Percentiles rank a stretch among this genome's conserved stretches.
phyloP scores from a whole-genome alignment of 129 eudicot species.

The Cynara cardunculus region DNA sequence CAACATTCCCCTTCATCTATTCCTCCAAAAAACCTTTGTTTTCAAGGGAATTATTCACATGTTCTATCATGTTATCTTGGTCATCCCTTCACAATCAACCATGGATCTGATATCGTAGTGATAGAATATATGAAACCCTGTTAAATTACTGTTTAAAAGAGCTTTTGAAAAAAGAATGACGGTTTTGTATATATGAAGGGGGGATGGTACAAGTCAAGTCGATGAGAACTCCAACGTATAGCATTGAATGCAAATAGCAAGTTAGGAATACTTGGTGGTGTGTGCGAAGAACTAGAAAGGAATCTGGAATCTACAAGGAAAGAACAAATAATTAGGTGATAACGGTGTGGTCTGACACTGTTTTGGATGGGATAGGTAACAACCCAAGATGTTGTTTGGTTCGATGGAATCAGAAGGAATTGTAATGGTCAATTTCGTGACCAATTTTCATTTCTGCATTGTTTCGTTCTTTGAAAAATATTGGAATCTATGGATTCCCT shows the following conservation, averaged over 20 bases:
- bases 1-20: slow-evolving; percentile 1
- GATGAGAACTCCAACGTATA: too few relatives aligned
- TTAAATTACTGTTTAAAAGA: neutral
- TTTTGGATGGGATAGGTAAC: too few relatives aligned
- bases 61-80: slow-evolving; percentile 21
- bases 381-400: neutral
- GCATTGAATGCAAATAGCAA: too few relatives aligned
- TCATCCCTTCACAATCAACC: neutral
- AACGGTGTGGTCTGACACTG: too few relatives aligned
- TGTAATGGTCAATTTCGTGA: neutral
- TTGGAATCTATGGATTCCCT: neutral
- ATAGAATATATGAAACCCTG: neutral
- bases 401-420: neutral
- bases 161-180: too few relatives aligned
- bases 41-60: neutral
- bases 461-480: neutral
- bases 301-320: too few relatives aligned
- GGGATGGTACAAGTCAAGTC: too few relatives aligned
- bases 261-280: too few relatives aligned
- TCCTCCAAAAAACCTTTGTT: neutral
- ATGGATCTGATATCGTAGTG: neutral
- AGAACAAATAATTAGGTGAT: too few relatives aligned
- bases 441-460: neutral
- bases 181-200: too few relatives aligned
- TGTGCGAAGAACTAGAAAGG: too few relatives aligned